phyloP scores from a whole-genome alignment of 2,329 filamentous ascomycete species.

The Aspergillus flavus region DNA sequence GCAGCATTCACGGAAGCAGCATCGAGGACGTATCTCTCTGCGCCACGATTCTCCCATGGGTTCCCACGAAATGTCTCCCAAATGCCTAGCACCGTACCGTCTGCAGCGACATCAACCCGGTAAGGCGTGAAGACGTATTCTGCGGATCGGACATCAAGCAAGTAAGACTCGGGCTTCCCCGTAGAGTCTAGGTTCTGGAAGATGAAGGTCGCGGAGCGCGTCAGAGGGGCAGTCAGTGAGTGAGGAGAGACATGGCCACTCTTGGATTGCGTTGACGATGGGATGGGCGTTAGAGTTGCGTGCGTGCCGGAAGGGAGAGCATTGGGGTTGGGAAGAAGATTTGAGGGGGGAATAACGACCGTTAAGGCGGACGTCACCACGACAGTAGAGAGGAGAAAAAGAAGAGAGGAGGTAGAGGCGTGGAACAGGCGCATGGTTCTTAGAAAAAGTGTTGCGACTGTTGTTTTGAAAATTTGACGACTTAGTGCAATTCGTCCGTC shows the following conservation, averaged over 20 bases:
- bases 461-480: not conserved
- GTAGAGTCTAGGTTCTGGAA: conserved; percentile 68
- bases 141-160: conserved; percentile 76
- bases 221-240: conserved; percentile 65
- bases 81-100: conserved; percentile 58
- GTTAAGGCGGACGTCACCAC: conserved; percentile 34
- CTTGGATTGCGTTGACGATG: conserved; percentile 33
- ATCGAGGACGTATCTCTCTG: conserved; percentile 46
- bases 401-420: conserved; percentile 13
- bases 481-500: not conserved
- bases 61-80: conserved; percentile 90
- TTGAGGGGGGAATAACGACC: conserved; percentile 45
- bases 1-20: conserved; percentile 20
- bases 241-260: conserved; percentile 43
- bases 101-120: conserved; percentile 66
- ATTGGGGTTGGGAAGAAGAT: conserved; percentile 47
- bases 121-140: conserved; percentile 77
- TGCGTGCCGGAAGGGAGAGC: conserved; percentile 50
- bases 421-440: conserved; percentile 20
- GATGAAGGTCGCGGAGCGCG: conserved; percentile 69
- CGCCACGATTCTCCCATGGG: conserved; percentile 83
- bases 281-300: conserved; percentile 52
- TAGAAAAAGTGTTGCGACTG: not conserved
- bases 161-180: conserved; percentile 60
- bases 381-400: conserved; percentile 23